phyloP scores from a whole-genome alignment of 2,329 filamentous ascomycete genomes.

The Davidsoniella neocaledoniae region DNA sequence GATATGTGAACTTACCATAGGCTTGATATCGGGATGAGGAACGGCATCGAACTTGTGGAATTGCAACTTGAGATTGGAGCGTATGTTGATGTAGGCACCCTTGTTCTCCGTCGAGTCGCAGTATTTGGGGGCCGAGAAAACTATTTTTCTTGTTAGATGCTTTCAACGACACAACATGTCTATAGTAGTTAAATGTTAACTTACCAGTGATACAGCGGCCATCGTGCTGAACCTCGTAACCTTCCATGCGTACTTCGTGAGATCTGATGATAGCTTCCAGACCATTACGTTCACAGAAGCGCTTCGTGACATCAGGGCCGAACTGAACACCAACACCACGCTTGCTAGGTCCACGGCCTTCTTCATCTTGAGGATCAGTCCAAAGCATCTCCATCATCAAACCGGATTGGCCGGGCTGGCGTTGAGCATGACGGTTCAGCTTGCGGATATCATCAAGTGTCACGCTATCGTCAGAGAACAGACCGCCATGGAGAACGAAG shows the following conservation, averaged over 20 bases:
- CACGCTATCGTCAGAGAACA: slow-evolving; percentile 90
- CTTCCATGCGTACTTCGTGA: slow-evolving; percentile 96
- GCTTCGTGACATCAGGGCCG: slow-evolving; percentile 87
- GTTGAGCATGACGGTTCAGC: slow-evolving; percentile 75
- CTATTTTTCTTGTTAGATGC: slow-evolving; percentile 24
- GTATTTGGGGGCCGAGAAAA: slow-evolving; percentile 95
- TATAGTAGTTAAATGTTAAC: slow-evolving; percentile 15
- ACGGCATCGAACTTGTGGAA: slow-evolving; percentile 94
- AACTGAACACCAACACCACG: slow-evolving; percentile 93
- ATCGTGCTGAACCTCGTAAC: slow-evolving; percentile 96
- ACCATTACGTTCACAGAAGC: slow-evolving; percentile 91
- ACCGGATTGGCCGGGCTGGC: slow-evolving; percentile 81
- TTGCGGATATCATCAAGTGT: slow-evolving; percentile 89
- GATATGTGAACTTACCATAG: slow-evolving; percentile 46
- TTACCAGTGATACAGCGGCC: slow-evolving; percentile 83
- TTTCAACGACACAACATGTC: background rate
- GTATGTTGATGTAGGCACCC: slow-evolving; percentile 95
- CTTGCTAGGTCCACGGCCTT: slow-evolving; percentile 86
- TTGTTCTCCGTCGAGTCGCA: slow-evolving; percentile 97
- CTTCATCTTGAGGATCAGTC: slow-evolving; percentile 82
- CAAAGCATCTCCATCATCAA: slow-evolving; percentile 99
- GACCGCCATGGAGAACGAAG: slow-evolving; percentile 80
- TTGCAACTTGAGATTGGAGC: slow-evolving; percentile 74
- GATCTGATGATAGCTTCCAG: slow-evolving; percentile 90
- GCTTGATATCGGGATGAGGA: slow-evolving; percentile 85